These are phyloP conservation scores for Fonticula alba DNA, from an alignment of 78 protist species.

Conservation along the genomic window DNA sequence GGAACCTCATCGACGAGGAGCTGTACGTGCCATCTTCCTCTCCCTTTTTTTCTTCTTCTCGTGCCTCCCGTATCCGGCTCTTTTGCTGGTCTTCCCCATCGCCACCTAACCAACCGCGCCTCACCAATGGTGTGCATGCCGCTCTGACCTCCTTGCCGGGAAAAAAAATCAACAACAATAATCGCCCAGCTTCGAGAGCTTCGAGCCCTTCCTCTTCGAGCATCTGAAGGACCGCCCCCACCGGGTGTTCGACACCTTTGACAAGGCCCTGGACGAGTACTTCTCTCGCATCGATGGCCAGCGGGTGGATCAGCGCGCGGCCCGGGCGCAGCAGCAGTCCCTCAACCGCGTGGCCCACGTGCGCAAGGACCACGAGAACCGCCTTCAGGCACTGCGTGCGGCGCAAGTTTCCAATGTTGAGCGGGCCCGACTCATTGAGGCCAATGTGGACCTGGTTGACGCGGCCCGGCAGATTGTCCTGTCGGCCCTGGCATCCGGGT, in stretches of 20 bases:
- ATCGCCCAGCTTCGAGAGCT: neutral
- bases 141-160: too few relatives aligned
- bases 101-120: neutral
- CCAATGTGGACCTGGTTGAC: conserved; percentile 37
- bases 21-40: neutral
- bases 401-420: conserved; percentile 18
- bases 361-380: conserved; percentile 35
- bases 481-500: conserved; percentile 18
- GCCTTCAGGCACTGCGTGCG: conserved; percentile 34
- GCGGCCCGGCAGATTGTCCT: conserved; percentile 2
- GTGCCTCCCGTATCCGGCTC: too few relatives aligned
- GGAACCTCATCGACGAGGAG: neutral
- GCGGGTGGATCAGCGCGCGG: conserved; percentile 22
- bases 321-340: conserved; percentile 23
- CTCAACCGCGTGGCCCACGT: conserved; percentile 49
- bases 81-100: too few relatives aligned
- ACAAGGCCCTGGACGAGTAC: conserved; percentile 67
- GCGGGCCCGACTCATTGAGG: conserved; percentile 37
- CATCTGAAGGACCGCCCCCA: neutral
- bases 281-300: conserved; percentile 54
- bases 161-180: neutral
- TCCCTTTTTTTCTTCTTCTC: neutral
- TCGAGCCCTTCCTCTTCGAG: neutral
- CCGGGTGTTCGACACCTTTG: conserved; percentile 25
- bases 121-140: neutral